Percentiles rank a stretch among this genome's conserved stretches.
Conservation (phyloP, 345 rosid genomes). For the Trapa bicornis region DNA sequence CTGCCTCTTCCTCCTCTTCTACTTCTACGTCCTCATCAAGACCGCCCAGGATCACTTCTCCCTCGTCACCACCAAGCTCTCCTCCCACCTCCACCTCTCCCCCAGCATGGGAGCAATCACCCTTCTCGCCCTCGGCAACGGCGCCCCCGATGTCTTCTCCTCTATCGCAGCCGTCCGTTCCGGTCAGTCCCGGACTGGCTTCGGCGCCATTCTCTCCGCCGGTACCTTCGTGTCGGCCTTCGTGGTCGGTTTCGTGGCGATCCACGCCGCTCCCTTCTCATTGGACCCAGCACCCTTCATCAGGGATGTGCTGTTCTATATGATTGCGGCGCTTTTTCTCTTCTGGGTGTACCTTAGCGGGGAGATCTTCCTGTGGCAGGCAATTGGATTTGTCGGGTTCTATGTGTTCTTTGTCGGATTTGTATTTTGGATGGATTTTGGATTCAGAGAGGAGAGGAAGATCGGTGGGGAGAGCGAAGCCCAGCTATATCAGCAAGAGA, state of each 20-base stretch:
- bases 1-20: conserved; percentile 47
- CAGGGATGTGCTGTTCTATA: conserved; percentile 75
- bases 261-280: conserved; percentile 71
- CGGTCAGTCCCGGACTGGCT: conserved; percentile 81
- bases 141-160: conserved; percentile 88
- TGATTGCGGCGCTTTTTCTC: conserved; percentile 55
- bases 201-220: conserved; percentile 83
- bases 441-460: conserved; percentile 18
- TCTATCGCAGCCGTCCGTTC: conserved; percentile 72
- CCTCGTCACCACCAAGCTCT: conserved; percentile 71
- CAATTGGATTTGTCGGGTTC: conserved; percentile 72
- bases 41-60: conserved; percentile 95
- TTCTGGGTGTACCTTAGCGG: conserved; percentile 92
- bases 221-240: conserved; percentile 86
- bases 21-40: conserved; percentile 79
- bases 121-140: conserved; percentile 85
- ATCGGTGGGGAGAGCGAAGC: conserved; percentile 8
- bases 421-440: conserved; percentile 88
- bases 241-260: conserved; percentile 92
- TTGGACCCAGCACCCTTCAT: conserved; percentile 61
- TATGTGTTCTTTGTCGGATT: conserved; percentile 75
- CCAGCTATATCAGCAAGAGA: conserved; percentile 16
- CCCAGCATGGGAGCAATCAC: conserved; percentile 92
- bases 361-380: conserved; percentile 91
- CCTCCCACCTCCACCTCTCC: conserved; percentile 52